Conservation (phyloP, 2,329 filamentous ascomycete species). For the Colletotrichum sansevieriae region DNA sequence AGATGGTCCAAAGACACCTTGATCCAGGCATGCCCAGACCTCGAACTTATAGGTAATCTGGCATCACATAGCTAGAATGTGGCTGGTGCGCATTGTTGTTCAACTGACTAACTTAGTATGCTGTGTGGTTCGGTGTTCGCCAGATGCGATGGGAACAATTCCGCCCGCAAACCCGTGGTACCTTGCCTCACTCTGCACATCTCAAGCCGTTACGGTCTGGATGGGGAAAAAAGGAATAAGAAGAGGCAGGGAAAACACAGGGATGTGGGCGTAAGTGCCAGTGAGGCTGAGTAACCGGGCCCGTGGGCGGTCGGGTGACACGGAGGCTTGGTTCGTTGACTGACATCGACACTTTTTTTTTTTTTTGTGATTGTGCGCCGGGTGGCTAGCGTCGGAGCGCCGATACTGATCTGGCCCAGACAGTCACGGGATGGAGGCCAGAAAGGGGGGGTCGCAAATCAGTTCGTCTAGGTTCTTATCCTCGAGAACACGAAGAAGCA, state of each 20-base stretch:
- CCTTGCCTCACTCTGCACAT: background rate
- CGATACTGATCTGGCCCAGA: constrained; percentile 1
- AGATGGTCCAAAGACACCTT: no score
- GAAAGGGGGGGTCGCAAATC: background rate
- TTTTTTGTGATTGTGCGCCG: background rate
- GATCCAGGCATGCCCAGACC: no score
- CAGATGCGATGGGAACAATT: background rate
- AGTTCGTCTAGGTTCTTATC: no score
- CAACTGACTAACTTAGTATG: background rate
- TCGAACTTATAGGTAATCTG: no score
- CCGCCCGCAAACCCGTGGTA: constrained; percentile 24
- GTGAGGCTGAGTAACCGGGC: background rate
- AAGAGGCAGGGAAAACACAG: background rate
- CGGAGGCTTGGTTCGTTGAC: background rate
- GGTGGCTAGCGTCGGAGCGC: constrained; percentile 18
- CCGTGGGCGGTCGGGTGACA: constrained; percentile 10
- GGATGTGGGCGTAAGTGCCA: constrained; percentile 9
- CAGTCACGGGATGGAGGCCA: background rate
- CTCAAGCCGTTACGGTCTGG: no score
- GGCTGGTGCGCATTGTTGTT: background rate
- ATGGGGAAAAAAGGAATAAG: no score
- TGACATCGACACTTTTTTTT: background rate
- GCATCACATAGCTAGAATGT: no score
- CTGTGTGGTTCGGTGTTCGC: constrained; percentile 18
- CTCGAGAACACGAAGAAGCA: no score